Evolutionary conservation across 768 basidiomycete species (phyloP).

Genomic region (Amanita inopinata): DNA sequence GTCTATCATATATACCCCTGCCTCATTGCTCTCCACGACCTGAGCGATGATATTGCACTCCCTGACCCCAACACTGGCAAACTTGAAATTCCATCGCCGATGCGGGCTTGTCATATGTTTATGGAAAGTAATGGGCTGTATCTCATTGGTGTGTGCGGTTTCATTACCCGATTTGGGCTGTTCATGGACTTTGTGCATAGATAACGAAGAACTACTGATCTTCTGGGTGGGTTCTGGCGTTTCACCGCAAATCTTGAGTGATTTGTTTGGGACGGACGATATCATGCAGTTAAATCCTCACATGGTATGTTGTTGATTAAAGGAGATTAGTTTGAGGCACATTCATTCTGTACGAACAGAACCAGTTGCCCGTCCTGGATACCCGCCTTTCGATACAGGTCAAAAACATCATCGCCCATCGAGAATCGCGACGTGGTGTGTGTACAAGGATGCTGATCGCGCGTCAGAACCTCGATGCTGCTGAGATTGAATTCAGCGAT

Average conservation of each 20-base stretch:
- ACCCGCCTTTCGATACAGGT: conserved; percentile 78
- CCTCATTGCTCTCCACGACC: conserved; percentile 79
- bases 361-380: conserved; percentile 56
- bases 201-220: conserved; percentile 81
- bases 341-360: conserved; percentile 30
- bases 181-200: conserved; percentile 27
- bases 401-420: conserved; percentile 71
- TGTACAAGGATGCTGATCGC: conserved; percentile 61
- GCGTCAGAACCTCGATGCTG: conserved; percentile 86
- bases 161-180: conserved; percentile 8
- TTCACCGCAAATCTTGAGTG: conserved; percentile 72
- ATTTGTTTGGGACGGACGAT: conserved; percentile 82
- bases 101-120: conserved; percentile 73
- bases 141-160: conserved; percentile 58
- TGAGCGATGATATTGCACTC: conserved; percentile 61
- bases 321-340: background rate
- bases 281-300: conserved; percentile 56
- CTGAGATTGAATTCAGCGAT: conserved; percentile 93
- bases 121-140: conserved; percentile 94
- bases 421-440: conserved; percentile 43
- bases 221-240: conserved; percentile 85
- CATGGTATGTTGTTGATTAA: conserved; percentile 40
- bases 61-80: conserved; percentile 50
- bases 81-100: conserved; percentile 61
- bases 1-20: conserved; percentile 84